Percentiles rank a stretch among this genome's conserved stretches.
Conservation (phyloP, 192 early-diverging fungal species). For the Diversispora epigaea region DNA sequence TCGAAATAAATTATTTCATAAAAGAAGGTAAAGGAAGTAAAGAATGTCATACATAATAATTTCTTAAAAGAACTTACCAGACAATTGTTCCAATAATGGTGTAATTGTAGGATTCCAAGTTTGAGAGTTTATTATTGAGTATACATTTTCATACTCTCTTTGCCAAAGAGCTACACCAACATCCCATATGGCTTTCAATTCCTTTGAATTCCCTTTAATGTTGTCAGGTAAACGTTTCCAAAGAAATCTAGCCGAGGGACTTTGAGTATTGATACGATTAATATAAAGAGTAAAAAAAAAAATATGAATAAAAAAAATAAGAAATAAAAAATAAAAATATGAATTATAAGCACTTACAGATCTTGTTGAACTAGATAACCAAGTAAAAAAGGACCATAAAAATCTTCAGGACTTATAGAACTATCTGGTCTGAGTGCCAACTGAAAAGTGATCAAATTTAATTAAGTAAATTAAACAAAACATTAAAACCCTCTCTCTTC, state of each 20-base stretch:
- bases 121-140: constrained; percentile 14
- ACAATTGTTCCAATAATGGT: constrained; percentile 23
- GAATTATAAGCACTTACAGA: constrained; percentile 21
- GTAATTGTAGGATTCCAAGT: constrained; percentile 22
- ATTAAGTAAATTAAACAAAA: not conserved
- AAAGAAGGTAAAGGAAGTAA: not conserved
- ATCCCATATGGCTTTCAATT: constrained; percentile 28
- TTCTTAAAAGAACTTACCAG: not conserved
- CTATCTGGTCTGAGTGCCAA: constrained; percentile 17
- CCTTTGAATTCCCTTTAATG: constrained; percentile 14
- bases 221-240: constrained; percentile 31
- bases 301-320: not conserved
- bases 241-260: constrained; percentile 32
- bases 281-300: not conserved
- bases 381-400: constrained; percentile 25
- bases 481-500: not conserved
- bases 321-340: not conserved
- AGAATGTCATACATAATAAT: not conserved
- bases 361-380: constrained; percentile 31
- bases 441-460: not conserved
- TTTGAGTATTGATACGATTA: constrained; percentile 11
- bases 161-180: constrained; percentile 30
- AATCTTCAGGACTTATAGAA: constrained; percentile 23
- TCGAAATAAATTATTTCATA: not conserved
- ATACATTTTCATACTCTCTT: constrained; percentile 23